Evolutionary conservation across 768 basidiomycete genomes (phyloP).

Genomic region (Pilatotrama ljubarskyi): DNA sequence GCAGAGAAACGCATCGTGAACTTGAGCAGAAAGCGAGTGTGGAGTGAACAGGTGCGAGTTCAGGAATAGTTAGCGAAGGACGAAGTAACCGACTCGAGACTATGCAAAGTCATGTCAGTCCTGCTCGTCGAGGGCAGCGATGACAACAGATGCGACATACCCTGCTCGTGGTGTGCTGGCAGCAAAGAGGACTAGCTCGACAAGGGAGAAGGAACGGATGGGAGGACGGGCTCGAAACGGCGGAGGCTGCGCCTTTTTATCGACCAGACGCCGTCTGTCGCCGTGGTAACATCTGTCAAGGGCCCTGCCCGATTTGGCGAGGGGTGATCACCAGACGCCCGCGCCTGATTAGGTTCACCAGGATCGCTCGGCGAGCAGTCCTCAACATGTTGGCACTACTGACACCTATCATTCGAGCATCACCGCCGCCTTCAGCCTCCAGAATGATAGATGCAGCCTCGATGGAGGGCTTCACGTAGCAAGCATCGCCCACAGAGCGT

Average conservation of each 20-base stretch:
- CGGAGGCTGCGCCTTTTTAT: slow-evolving; percentile 6
- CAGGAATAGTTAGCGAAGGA: slow-evolving; percentile 22
- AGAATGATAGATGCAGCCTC: not conserved
- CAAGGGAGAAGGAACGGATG: slow-evolving; percentile 25
- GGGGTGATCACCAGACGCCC: not conserved
- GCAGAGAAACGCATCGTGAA: slow-evolving; percentile 54
- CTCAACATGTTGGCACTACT: not conserved
- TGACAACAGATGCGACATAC: slow-evolving; percentile 31
- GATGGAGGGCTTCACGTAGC: not conserved
- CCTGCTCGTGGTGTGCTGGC: slow-evolving; percentile 47
- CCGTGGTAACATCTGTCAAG: slow-evolving; percentile 16
- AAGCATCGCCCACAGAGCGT: not conserved
- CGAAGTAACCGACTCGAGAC: slow-evolving; percentile 32
- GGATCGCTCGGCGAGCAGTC: not conserved
- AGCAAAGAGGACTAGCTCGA: slow-evolving; percentile 37
- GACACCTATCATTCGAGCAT: not conserved
- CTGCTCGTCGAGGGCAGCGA: not conserved
- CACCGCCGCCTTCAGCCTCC: not conserved
- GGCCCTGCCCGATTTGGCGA: not conserved
- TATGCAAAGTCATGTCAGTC: slow-evolving; percentile 2
- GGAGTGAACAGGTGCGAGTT: slow-evolving; percentile 15
- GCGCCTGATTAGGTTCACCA: not conserved
- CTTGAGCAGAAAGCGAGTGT: slow-evolving; percentile 9
- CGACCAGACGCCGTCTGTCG: not conserved
- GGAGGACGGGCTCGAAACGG: not conserved